Base-by-base conservation (phyloP, 352 stramenopile genomes). In the Globisporangium radiosum region DNA sequence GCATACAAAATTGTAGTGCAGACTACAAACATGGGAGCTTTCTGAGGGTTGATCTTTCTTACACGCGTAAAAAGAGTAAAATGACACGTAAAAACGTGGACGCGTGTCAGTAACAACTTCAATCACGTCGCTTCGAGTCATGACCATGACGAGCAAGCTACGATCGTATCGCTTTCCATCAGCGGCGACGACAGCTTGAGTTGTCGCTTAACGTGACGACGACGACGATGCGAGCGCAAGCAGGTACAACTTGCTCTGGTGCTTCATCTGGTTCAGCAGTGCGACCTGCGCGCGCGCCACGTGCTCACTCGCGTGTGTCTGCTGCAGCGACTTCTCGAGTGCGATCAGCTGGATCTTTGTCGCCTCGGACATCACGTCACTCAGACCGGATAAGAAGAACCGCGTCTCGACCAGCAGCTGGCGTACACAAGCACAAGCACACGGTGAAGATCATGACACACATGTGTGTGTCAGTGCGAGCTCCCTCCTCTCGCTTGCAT, bases 241-340 rank as follows among this genome's bases (percentile, higher is more conserved):
- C 15, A 87, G 66, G 59, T 94, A 92, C 47, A 92, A 62, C 62
- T 91, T 89, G 60, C 73, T 91, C 59, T 91, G 78, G 52, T 87
- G 76, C 69, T 92, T 88, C 66, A 92, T 73, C 69, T 92, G 78
- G 48, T 74, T 78, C 39, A 89, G 59, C 49, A 92, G 71, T 55
- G 71, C 68, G 38, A 76, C 54, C 36, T 81, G 72, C 25, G 76
- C 74, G 4, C 70, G 37, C 13, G 64, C 73, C 37, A 63, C 62
- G 42, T 73, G 72, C 17, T 81, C 80, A 47, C 59, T 72, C 14
- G 55, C 19, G 55, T 71, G 84, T 39, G 19, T 38, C 51, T 74
- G 62, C 33, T 76, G 39, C 13, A 90, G 59, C 39, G 68, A 52
- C 60, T 80, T 85, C 57, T 90, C 79, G 17, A 78, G 64, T 1